phyloP scores from a whole-genome alignment of 176 grass and related monocot genomes.

The Hyparrhenia diplandra region DNA sequence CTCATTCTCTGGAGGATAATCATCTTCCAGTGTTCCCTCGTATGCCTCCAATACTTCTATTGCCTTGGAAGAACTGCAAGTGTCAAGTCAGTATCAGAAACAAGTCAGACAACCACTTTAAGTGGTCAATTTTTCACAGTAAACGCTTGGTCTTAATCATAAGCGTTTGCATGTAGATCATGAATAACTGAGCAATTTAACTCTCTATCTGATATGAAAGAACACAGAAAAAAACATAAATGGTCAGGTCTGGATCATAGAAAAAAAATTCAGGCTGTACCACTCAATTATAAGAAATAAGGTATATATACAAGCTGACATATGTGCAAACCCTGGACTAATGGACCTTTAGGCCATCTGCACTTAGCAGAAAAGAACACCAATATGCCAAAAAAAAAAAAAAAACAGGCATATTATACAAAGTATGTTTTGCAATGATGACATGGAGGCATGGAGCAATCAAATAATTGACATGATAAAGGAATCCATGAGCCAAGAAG shows the following conservation, averaged over 20 bases:
- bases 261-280: background rate
- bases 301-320: background rate
- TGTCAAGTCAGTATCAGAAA: background rate
- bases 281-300: background rate
- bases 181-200: background rate
- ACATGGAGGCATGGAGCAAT: background rate
- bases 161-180: background rate
- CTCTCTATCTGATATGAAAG: background rate
- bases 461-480: constrained; percentile 4
- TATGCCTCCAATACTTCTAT: constrained; percentile 97
- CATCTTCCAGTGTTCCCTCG: constrained; percentile 95
- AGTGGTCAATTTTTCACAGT: background rate
- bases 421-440: constrained; percentile 13
- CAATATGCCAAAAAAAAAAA: background rate
- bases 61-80: constrained; percentile 75
- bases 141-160: background rate
- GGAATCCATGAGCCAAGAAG: background rate
- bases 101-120: background rate
- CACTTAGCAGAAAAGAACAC: background rate
- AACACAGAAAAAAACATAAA: constrained; percentile 8
- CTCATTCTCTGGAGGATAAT: constrained; percentile 98
- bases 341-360: background rate
- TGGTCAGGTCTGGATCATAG: background rate
- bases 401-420: background rate
- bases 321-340: background rate